Percentiles rank a stretch among this genome's conserved stretches.
phyloP scores from a whole-genome alignment of 495 filamentous ascomycete species.

The Annulohypoxylon stygium region DNA sequence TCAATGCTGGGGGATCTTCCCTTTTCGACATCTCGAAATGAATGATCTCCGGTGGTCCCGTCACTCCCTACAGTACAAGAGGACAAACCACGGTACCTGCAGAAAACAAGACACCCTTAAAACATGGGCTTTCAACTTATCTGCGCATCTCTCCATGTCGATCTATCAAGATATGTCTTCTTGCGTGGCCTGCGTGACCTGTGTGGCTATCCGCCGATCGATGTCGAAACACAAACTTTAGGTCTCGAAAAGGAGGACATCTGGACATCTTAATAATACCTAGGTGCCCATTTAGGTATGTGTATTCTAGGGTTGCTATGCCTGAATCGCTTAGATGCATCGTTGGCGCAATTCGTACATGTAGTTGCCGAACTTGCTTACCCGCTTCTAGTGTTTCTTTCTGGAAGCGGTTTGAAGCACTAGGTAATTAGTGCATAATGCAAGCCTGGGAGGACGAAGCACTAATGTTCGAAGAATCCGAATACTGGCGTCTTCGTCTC shows the following conservation, averaged over 20 bases:
- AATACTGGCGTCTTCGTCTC: neutral
- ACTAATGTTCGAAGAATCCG: neutral
- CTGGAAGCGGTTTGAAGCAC: neutral
- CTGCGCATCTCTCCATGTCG: slow-evolving; percentile 12
- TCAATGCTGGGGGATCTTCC: slow-evolving; percentile 25
- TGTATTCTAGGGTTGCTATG: neutral
- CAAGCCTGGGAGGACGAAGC: neutral
- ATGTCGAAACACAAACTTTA: neutral
- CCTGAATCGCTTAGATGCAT: slow-evolving; percentile 17
- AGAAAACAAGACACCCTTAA: slow-evolving; percentile 26
- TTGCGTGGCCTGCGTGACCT: neutral
- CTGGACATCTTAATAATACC: slow-evolving; percentile 7
- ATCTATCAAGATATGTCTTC: slow-evolving; percentile 33
- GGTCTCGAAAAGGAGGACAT: neutral
- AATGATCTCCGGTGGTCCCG: slow-evolving; percentile 37
- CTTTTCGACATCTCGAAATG: slow-evolving; percentile 35
- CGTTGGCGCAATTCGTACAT: slow-evolving; percentile 11
- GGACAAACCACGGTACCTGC: slow-evolving; percentile 30
- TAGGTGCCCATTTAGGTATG: slow-evolving; percentile 4
- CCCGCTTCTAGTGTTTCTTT: slow-evolving; percentile 1
- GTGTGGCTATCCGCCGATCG: slow-evolving; percentile 6
- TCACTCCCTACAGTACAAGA: slow-evolving; percentile 20
- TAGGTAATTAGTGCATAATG: neutral
- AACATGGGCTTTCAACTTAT: slow-evolving; percentile 14
- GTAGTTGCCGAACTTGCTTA: slow-evolving; percentile 20